Evolutionary conservation across 78 protist genomes (phyloP).

Genomic region (Dictyostelium capitatum): DNA sequence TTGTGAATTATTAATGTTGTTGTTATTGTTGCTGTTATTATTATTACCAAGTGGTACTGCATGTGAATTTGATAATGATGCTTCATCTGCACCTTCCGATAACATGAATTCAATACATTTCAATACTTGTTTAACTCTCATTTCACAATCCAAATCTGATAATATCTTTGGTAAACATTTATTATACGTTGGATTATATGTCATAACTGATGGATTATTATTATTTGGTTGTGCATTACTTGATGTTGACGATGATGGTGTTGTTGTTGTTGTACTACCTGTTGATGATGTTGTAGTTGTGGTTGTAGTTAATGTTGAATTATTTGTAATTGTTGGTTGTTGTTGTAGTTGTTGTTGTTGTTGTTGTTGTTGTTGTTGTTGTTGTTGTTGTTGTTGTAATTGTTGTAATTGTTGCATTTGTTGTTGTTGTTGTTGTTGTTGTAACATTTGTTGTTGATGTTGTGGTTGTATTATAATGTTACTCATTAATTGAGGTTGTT

Average conservation of each 20-base stretch:
- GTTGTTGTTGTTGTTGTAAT: neutral
- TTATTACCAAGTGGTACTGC: conserved; percentile 24
- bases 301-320: neutral
- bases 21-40: neutral
- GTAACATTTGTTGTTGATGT: neutral
- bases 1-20: neutral
- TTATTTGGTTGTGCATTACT: neutral
- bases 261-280: neutral
- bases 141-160: conserved; percentile 69
- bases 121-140: conserved; percentile 72
- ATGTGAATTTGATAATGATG: conserved; percentile 11
- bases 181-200: conserved; percentile 73
- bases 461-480: neutral
- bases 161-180: conserved; percentile 70
- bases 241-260: neutral
- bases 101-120: conserved; percentile 65
- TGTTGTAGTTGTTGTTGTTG: neutral
- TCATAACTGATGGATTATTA: conserved; percentile 71
- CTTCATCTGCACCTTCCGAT: conserved; percentile 54
- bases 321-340: neutral
- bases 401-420: neutral
- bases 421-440: neutral
- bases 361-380: neutral
- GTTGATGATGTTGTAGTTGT: neutral
- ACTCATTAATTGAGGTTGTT: neutral